Evolutionary conservation across 192 early-diverging fungal genomes (phyloP), one percentile per base, ranked within the genome.

Genomic region (Neocallimastix lanati): DNA sequence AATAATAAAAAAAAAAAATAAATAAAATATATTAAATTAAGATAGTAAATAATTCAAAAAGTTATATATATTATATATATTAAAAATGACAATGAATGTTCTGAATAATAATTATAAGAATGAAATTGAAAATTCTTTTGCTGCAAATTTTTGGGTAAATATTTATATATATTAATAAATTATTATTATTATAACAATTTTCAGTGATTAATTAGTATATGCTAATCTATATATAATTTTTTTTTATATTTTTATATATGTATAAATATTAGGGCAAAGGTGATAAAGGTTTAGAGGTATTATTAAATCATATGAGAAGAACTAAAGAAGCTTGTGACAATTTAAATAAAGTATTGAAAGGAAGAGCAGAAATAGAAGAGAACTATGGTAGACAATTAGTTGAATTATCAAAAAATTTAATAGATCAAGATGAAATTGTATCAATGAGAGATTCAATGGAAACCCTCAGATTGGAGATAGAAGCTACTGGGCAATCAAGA

Each of bases 381-480:
- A 88, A 90, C 16, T 90, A 90, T 77, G 87, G 85, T 18, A 88
- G 84, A 76, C 76, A 85, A n/a, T 77, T 90, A 76, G 76, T 83
- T 3, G 86, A 87, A 79, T 82, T 90, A 14, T 82, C 87, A 7
- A 88, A 88, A 80, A 79, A 78, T 18, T 87, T 89, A 82, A 87
- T 79, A 30, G 81, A 84, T 11, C 83, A 81, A 77, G 88, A 90
- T 38, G 89, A 90, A 80, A 85, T 86, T 29, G 86, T 87, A 88
- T 87, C 88, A 6, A 80, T 90, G 29, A 80, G 85, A 18, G 88
- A 86, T 29, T 80, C 85, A 7, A 79, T 90, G 13, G 88, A 90
- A 29, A 84, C 86, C 13, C 80, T 90, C 11, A 79, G 82, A 76
- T 78, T 30, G 28, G 88, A 90, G 80, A 76, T 90, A 11, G 89